Evolutionary conservation across 2,329 filamentous ascomycete species (phyloP).

Genomic region (Canariomyces notabilis): DNA sequence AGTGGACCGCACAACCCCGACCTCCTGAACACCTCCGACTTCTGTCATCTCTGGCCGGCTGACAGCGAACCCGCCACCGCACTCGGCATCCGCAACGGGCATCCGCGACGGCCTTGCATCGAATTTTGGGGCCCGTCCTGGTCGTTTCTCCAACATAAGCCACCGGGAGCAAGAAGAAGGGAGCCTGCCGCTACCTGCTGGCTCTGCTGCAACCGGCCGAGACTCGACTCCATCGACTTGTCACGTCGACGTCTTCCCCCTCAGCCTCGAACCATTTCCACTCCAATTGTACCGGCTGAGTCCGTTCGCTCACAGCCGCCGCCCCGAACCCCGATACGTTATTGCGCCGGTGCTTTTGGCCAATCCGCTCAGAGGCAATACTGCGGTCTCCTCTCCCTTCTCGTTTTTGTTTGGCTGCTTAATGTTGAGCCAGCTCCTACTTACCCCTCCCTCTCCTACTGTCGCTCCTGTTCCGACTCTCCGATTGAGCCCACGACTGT

Average conservation of each 20-base stretch:
- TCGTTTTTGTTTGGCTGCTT: slow-evolving; percentile 5
- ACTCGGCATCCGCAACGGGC: slow-evolving; percentile 4
- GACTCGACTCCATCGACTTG: slow-evolving; percentile 3
- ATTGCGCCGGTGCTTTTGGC: slow-evolving; percentile 4
- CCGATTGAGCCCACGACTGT: slow-evolving; percentile 5
- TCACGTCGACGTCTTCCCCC: slow-evolving; percentile 4
- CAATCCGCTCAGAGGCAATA: neutral
- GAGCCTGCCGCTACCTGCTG: neutral
- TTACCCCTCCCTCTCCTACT: neutral
- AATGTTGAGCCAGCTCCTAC: slow-evolving; percentile 11
- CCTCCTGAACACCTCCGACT: slow-evolving; percentile 19
- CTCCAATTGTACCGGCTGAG: slow-evolving; percentile 5
- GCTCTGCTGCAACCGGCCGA: slow-evolving; percentile 7
- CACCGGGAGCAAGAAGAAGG: neutral
- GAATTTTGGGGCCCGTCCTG: neutral
- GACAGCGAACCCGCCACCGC: slow-evolving; percentile 1
- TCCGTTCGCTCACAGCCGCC: slow-evolving; percentile 12
- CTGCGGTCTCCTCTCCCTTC: neutral
- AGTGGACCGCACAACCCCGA: slow-evolving; percentile 19
- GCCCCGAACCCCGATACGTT: slow-evolving; percentile 2
- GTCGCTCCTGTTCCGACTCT: slow-evolving; percentile 6
- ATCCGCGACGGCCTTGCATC: neutral
- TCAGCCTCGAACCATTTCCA: slow-evolving; percentile 16
- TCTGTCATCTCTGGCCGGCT: slow-evolving; percentile 13
- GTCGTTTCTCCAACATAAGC: neutral